Evolutionary conservation across 192 early-diverging fungal species (phyloP).

Genomic region (Gonapodya prolifera): DNA sequence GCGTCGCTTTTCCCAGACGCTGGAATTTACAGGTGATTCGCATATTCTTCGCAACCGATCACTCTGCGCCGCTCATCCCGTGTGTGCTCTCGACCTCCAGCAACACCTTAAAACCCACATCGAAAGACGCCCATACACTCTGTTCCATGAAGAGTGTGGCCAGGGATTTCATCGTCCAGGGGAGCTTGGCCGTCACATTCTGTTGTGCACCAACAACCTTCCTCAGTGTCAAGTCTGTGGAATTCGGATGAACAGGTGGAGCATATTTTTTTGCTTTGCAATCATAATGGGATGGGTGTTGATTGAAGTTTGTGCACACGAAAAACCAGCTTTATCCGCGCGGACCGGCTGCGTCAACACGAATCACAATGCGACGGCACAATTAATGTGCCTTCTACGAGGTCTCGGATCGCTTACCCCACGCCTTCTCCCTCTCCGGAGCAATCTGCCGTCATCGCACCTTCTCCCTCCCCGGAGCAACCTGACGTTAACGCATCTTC

Average conservation of each 20-base stretch:
- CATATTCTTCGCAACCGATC: not conserved
- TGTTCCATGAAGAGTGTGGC: not conserved
- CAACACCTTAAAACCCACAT: not conserved
- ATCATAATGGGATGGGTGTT: no score
- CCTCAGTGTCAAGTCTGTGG: not conserved
- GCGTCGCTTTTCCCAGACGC: not conserved
- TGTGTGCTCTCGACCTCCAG: no score
- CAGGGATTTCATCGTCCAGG: not conserved
- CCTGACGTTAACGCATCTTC: not conserved
- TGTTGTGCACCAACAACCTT: not conserved
- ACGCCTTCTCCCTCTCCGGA: not conserved
- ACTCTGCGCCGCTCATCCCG: no score
- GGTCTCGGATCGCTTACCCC: not conserved
- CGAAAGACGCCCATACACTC: not conserved
- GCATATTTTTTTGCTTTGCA: no score
- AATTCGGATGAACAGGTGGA: not conserved
- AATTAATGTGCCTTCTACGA: not conserved
- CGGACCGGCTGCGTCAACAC: not conserved
- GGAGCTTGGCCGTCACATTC: not conserved
- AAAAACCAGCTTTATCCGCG: not conserved
- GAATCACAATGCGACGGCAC: not conserved
- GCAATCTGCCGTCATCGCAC: not conserved
- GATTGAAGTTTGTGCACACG: no score
- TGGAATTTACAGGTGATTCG: not conserved
- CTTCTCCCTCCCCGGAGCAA: not conserved